These are phyloP conservation scores for Conringia planisiliqua DNA, from an alignment of 345 rosid species.

Conservation along the genomic window DNA sequence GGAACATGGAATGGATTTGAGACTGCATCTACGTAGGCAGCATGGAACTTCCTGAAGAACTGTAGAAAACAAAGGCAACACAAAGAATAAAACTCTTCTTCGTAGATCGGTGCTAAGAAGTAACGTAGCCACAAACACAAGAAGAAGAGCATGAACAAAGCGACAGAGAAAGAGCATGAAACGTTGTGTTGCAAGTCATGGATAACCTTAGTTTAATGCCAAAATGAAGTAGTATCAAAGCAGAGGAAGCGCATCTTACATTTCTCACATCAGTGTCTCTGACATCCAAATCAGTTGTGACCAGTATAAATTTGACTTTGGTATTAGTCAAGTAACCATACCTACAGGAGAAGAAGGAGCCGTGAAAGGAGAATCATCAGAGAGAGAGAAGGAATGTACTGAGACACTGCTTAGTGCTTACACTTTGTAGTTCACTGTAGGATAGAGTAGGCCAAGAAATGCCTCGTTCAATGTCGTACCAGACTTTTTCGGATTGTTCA, in stretches of 20 bases:
- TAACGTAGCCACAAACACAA: neutral
- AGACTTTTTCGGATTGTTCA: slow-evolving; percentile 90
- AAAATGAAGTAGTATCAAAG: neutral
- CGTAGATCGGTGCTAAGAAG: neutral
- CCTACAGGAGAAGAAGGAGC: slow-evolving; percentile 32
- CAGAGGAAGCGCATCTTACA: slow-evolving; percentile 44
- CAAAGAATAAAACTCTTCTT: neutral
- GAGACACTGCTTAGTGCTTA: slow-evolving; percentile 42
- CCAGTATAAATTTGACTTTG: slow-evolving; percentile 87
- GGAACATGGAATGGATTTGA: slow-evolving; percentile 97
- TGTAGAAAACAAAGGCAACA: slow-evolving; percentile 24
- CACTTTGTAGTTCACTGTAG: slow-evolving; percentile 94
- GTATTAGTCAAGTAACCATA: slow-evolving; percentile 96
- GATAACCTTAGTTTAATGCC: neutral
- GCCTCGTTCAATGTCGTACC: slow-evolving; percentile 81
- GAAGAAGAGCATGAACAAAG: neutral
- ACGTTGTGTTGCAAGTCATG: neutral
- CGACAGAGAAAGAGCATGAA: neutral
- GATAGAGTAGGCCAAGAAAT: slow-evolving; percentile 88
- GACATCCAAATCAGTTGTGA: slow-evolving; percentile 85
- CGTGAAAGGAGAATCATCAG: neutral
- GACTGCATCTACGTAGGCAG: slow-evolving; percentile 92
- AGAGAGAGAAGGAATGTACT: neutral
- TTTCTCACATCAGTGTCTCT: slow-evolving; percentile 86
- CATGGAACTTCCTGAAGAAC: slow-evolving; percentile 90